These are phyloP conservation scores for Thraustochytrium striatum DNA, from an alignment of 352 stramenopile species.

Conservation along the genomic window DNA sequence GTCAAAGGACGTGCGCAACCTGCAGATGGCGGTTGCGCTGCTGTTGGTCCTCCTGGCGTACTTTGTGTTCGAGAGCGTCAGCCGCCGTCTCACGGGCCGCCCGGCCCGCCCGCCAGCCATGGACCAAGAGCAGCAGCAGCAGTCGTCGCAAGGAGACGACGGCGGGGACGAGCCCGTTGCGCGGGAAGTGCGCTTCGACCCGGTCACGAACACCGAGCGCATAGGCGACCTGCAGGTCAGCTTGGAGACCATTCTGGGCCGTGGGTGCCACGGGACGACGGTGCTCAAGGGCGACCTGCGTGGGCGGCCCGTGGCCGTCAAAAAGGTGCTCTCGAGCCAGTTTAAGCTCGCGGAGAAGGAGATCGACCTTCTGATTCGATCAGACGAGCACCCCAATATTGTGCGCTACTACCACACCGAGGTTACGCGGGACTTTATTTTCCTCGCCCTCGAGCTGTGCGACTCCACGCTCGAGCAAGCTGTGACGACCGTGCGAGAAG, in stretches of 20 bases:
- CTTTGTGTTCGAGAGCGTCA: background rate
- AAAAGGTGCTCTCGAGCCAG: constrained; percentile 43
- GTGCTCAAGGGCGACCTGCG: constrained; percentile 37
- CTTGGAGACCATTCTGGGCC: constrained; percentile 5
- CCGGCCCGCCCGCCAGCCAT: no score
- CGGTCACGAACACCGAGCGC: constrained; percentile 1
- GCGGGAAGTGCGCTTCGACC: constrained; percentile 16
- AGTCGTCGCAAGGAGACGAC: background rate
- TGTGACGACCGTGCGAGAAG: background rate
- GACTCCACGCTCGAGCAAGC: constrained; percentile 33
- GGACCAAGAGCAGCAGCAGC: background rate
- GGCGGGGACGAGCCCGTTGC: background rate
- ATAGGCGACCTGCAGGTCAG: constrained; percentile 14
- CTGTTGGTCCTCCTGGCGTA: constrained; percentile 1
- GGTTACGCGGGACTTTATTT: constrained; percentile 47
- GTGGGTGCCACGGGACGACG: constrained; percentile 43
- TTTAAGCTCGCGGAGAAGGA: constrained; percentile 47
- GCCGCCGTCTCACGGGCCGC: no score
- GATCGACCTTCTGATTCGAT: constrained; percentile 48
- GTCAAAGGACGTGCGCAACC: background rate
- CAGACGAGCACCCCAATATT: constrained; percentile 38
- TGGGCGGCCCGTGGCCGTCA: constrained; percentile 29
- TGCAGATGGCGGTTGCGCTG: background rate
- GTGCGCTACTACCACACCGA: constrained; percentile 37
- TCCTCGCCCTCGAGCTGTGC: constrained; percentile 43